Conservation (phyloP, 192 early-diverging fungal species). For the Coemansia sp. region DNA sequence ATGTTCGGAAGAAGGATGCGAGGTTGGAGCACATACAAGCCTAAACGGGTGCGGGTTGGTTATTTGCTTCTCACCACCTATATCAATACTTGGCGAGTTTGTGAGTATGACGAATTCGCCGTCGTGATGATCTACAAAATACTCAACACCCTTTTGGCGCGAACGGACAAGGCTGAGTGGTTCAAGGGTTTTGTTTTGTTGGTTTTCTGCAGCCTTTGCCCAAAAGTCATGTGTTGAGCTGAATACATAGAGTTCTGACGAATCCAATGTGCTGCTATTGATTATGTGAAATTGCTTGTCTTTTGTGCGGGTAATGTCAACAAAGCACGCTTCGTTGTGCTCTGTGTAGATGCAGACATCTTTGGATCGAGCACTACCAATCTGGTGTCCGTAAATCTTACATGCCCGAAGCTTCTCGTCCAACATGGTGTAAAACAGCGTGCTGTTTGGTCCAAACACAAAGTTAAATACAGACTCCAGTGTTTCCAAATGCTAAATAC, state of each 20-base stretch:
- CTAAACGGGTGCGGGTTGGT: constrained; percentile 58
- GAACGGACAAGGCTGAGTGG: constrained; percentile 55
- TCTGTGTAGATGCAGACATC: constrained; percentile 61
- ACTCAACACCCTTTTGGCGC: constrained; percentile 62
- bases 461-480: constrained; percentile 61
- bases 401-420: constrained; percentile 68
- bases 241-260: constrained; percentile 66
- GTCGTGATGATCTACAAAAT: constrained; percentile 76
- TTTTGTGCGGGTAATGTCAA: constrained; percentile 75
- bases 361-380: constrained; percentile 16
- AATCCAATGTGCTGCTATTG: constrained; percentile 70
- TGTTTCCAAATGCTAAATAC: constrained; percentile 38
- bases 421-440: constrained; percentile 69
- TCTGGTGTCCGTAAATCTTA: constrained; percentile 47
- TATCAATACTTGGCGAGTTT: constrained; percentile 30
- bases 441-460: constrained; percentile 60
- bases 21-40: constrained; percentile 56
- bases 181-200: neutral
- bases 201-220: neutral
- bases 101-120: constrained; percentile 51
- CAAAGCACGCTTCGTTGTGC: constrained; percentile 64
- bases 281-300: constrained; percentile 68
- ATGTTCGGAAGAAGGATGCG: constrained; percentile 27
- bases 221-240: constrained; percentile 28
- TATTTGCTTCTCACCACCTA: constrained; percentile 25